Evolutionary conservation across 2,329 filamentous ascomycete species (phyloP), one percentile per base, ranked within the genome.

Genomic region (Pseudogymnoascus sp.): DNA sequence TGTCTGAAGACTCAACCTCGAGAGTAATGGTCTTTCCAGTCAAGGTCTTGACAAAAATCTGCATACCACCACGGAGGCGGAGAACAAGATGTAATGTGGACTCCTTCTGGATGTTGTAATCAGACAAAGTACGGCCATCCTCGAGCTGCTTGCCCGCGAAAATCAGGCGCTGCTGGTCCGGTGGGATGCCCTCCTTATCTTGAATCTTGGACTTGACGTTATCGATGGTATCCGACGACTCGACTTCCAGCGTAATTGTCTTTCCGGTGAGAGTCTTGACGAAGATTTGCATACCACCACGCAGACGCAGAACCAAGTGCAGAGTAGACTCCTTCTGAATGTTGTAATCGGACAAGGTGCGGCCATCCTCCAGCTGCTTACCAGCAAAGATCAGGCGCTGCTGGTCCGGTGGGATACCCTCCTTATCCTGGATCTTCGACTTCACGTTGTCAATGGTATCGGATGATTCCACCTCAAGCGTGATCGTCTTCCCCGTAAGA

Each of bases 71-170:
- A 78, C 86, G 85, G 50, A 89, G 81, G 74, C 86, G 84, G 59
- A 89, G 81, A 59, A 89, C 86, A 68, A 89, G 74, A 74, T 89
- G 86, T 10, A 89, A 79, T 2, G 86, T 89, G 24, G 83, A 86
- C 73, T 89, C 86, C 75, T 89, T 89, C 76, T 93, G 89, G 65
- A 93, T 93, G 78, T 92, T 92, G 82, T 92, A 92, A 72, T 92
- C 89, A 31, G 83, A 87, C 31, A 92, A 78, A 1, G 88, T 92
- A 44, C 88, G 85, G 61, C 88, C 88, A 69, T 92, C 87, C 73
- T 90, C 87, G 64, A 87, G 71, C 74, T 88, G 85, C 79, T 88
- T 88, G 70, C 85, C 85, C 71, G 85, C 85, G 67, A 88, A 88
- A 71, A 88, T 87, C 61, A 88, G 76, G 74, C 85, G 82, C 74